Conservation (phyloP, 2,329 filamentous ascomycete species). For the Monosporascus sp. region DNA sequence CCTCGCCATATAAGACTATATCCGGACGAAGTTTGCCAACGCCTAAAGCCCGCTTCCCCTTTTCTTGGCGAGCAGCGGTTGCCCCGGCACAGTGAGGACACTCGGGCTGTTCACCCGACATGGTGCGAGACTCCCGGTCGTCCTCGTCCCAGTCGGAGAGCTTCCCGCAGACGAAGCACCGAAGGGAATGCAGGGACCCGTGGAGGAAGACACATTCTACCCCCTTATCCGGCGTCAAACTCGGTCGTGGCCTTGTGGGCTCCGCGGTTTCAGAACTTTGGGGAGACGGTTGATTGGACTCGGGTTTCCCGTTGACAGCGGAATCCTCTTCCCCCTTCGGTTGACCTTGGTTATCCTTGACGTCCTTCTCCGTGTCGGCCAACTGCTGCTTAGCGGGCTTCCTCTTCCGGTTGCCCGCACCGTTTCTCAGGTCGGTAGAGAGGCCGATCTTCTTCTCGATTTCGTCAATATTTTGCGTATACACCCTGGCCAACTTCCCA, state of each 20-base stretch:
- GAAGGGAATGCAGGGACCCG: conserved; percentile 59
- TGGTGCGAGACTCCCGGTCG: conserved; percentile 48
- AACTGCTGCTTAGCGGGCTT: conserved; percentile 32
- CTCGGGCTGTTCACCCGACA: conserved; percentile 60
- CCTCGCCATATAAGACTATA: conserved; percentile 70
- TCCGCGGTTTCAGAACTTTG: conserved; percentile 12
- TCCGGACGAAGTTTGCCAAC: conserved; percentile 66
- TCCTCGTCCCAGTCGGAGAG: conserved; percentile 56
- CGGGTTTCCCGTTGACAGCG: conserved; percentile 5
- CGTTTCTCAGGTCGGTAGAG: conserved; percentile 55
- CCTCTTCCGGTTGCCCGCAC: conserved; percentile 55
- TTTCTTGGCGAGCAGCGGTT: conserved; percentile 56
- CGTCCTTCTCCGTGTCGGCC: conserved; percentile 16
- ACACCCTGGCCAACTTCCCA: conserved; percentile 64
- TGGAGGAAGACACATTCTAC: conserved; percentile 67
- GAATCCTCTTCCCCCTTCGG: conserved; percentile 10
- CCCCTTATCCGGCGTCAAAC: conserved; percentile 32
- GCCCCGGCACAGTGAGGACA: conserved; percentile 62
- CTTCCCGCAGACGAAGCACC: conserved; percentile 58
- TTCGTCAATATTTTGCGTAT: conserved; percentile 72
- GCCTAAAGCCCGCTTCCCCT: conserved; percentile 61
- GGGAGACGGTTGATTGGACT: conserved; percentile 12
- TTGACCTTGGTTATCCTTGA: conserved; percentile 23
- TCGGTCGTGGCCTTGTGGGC: conserved; percentile 12
- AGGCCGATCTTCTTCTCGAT: conserved; percentile 67